Conservation (phyloP, 2,329 filamentous ascomycete species). For the Claviceps monticola region DNA sequence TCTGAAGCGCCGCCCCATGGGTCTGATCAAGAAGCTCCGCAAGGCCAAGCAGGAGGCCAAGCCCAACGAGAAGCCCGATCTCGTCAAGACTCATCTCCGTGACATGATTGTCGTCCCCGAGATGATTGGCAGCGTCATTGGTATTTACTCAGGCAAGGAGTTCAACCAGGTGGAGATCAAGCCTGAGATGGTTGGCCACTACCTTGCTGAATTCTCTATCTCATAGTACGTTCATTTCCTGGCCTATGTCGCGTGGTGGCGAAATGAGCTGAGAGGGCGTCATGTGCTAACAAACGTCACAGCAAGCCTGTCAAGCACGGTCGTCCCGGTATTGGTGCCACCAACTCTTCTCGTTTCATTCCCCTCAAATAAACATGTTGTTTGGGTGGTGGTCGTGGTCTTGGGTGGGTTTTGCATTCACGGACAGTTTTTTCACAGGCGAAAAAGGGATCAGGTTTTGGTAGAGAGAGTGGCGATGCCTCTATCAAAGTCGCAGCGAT, state of each 20-base stretch:
- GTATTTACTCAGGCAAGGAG: slow-evolving; percentile 99
- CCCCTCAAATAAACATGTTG: slow-evolving; percentile 89
- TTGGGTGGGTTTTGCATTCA: slow-evolving; percentile 42
- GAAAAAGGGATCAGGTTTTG: slow-evolving; percentile 43
- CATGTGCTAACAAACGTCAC: slow-evolving; percentile 34
- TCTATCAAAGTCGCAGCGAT: slow-evolving; percentile 30
- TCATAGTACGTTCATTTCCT: slow-evolving; percentile 65
- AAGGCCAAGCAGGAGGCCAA: slow-evolving; percentile 98
- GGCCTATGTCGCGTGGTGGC: no score
- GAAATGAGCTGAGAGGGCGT: neutral
- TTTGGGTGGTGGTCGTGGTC: slow-evolving; percentile 20
- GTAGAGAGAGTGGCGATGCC: slow-evolving; percentile 28
- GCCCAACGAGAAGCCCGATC: slow-evolving; percentile 99
- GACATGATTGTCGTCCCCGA: slow-evolving; percentile 99
- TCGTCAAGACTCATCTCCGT: slow-evolving; percentile 98
- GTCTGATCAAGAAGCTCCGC: slow-evolving; percentile 99
- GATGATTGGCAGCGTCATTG: slow-evolving; percentile 98
- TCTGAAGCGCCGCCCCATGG: slow-evolving; percentile 99
- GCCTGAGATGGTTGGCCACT: slow-evolving; percentile 99
- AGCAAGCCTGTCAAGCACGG: slow-evolving; percentile 99
- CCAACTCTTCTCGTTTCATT: slow-evolving; percentile 99
- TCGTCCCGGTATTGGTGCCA: slow-evolving; percentile 99
- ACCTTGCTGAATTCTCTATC: slow-evolving; percentile 98
- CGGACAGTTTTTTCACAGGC: slow-evolving; percentile 33
- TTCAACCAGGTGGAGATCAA: slow-evolving; percentile 99